phyloP scores from a whole-genome alignment of 441 rosid genomes.

The Pelargonium cotyledonis region DNA sequence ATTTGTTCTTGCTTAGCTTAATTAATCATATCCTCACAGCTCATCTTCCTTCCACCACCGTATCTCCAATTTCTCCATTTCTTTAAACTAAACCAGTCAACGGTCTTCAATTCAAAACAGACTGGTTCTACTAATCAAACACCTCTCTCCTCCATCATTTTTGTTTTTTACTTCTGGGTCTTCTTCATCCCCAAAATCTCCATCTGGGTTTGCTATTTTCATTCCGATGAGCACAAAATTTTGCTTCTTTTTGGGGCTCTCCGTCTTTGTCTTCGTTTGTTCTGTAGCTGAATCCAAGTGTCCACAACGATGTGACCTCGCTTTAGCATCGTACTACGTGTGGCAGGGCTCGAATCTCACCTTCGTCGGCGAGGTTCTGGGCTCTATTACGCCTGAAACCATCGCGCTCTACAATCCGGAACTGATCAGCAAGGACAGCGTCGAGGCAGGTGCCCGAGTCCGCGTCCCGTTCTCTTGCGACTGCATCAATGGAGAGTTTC shows the following conservation, averaged over 20 bases:
- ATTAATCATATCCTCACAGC: too few species aligned
- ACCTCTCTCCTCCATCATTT: background rate
- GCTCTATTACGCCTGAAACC: conserved; percentile 11
- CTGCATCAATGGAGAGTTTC: conserved; percentile 26
- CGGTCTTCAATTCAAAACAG: background rate
- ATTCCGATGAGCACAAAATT: background rate
- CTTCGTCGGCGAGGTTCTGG: conserved; percentile 23
- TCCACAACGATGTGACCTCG: conserved; percentile 28
- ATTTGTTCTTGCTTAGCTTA: too few species aligned
- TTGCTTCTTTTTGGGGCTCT: background rate
- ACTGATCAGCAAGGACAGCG: conserved; percentile 19
- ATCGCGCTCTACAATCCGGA: conserved; percentile 22
- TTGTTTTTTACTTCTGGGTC: background rate
- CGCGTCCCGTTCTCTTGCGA: conserved; percentile 35
- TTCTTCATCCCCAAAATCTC: background rate
- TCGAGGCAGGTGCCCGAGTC: conserved; percentile 14
- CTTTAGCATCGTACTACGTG: conserved; percentile 36
- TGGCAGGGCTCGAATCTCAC: conserved; percentile 25
- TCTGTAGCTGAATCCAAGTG: conserved; percentile 31
- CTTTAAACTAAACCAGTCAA: background rate
- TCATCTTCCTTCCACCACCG: too few species aligned
- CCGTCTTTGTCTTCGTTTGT: background rate
- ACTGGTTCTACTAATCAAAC: background rate
- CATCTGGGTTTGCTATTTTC: background rate
- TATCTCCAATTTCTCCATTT: too few species aligned